A percentile compares a stretch with the other conserved stretches of the same genome.
These are phyloP conservation scores for Aegilops umbellulata DNA, from an alignment of 176 grass and related monocot genomes.

Conservation along the genomic window DNA sequence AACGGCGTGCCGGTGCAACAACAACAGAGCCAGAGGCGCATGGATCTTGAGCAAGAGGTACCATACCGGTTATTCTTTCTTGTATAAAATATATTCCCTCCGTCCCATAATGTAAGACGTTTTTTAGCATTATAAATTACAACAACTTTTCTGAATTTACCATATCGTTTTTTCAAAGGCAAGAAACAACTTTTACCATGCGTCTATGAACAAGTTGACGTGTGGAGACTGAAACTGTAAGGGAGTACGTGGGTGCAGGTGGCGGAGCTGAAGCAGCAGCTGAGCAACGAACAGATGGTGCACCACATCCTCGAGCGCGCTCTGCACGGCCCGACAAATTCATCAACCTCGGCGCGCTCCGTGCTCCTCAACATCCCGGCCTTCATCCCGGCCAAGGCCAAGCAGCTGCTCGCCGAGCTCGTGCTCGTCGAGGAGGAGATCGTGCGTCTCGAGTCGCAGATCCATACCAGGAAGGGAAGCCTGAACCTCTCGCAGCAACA, in stretches of 20 bases:
- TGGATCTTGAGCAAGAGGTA: conserved; percentile 60
- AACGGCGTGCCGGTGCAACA: background rate
- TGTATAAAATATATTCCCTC: background rate
- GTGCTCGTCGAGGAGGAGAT: conserved; percentile 94
- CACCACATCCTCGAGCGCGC: conserved; percentile 60
- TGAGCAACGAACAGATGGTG: conserved; percentile 57
- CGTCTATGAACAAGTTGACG: too few relatives aligned
- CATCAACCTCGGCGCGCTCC: background rate
- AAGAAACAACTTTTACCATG: too few relatives aligned
- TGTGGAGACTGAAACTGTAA: background rate
- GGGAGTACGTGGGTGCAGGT: conserved; percentile 21
- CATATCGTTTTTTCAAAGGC: too few relatives aligned
- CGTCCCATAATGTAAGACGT: too few relatives aligned
- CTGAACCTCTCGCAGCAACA: conserved; percentile 15
- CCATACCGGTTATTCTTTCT: too few relatives aligned
- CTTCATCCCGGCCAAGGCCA: conserved; percentile 63
- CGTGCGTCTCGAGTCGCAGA: conserved; percentile 62
- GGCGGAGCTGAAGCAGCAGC: conserved; percentile 39
- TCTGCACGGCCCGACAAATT: background rate
- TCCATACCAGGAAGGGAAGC: conserved; percentile 50
- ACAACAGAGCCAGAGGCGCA: background rate
- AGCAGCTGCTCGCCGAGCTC: conserved; percentile 84
- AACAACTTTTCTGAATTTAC: too few relatives aligned
- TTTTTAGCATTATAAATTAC: too few relatives aligned
- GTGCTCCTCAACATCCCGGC: conserved; percentile 31